These are phyloP conservation scores for Termitomyces heimii DNA, from an alignment of 768 basidiomycete species.

Conservation along the genomic window DNA sequence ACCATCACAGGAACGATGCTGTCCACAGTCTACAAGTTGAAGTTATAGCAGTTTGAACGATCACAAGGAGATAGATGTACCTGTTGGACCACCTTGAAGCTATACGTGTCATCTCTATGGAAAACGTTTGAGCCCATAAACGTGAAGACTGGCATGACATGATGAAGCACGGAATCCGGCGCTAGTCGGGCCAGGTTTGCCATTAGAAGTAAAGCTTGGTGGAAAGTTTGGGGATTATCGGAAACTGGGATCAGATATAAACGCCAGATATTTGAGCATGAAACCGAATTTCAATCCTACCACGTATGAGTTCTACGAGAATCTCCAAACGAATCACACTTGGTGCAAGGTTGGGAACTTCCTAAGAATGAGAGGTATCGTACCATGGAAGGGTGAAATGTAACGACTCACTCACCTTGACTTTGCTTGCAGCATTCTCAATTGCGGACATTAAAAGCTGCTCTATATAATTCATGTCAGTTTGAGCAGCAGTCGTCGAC, in stretches of 20 bases:
- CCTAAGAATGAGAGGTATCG: conserved; percentile 28
- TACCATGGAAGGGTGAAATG: not conserved
- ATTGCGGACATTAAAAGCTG: conserved; percentile 83
- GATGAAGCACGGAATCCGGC: conserved; percentile 88
- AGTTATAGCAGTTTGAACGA: not conserved
- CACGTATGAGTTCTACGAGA: conserved; percentile 80
- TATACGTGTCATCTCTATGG: conserved; percentile 93
- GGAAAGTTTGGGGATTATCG: conserved; percentile 90
- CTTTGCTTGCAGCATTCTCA: conserved; percentile 53
- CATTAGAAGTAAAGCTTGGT: conserved; percentile 86
- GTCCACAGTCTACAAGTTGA: conserved; percentile 67
- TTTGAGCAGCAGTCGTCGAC: conserved; percentile 42
- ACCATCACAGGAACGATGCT: conserved; percentile 93
- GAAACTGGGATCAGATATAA: conserved; percentile 46
- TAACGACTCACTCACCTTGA: conserved; percentile 36
- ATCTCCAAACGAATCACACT: conserved; percentile 74
- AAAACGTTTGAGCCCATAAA: conserved; percentile 99
- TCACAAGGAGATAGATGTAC: conserved; percentile 29
- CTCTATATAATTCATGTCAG: conserved; percentile 73
- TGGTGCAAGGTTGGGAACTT: conserved; percentile 43
- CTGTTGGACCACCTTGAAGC: conserved; percentile 92
- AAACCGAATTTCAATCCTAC: conserved; percentile 30
- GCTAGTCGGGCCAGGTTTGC: conserved; percentile 77
- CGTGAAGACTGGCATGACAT: conserved; percentile 97
- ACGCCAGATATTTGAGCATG: not conserved